phyloP scores from a whole-genome alignment of 2,329 filamentous ascomycete species.

The Elsinoe australis region DNA sequence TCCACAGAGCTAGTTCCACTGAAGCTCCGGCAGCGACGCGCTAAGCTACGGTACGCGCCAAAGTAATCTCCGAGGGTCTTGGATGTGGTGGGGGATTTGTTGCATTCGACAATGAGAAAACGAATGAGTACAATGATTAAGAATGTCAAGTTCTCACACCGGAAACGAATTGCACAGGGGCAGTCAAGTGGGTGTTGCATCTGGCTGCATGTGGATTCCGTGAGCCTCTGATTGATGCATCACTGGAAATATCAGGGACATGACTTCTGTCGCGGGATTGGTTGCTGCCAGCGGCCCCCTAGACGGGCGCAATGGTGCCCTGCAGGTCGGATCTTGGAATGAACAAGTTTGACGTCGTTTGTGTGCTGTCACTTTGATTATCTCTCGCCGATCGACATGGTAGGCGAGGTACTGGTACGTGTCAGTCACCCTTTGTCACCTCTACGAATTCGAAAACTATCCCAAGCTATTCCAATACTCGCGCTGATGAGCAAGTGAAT shows the following conservation, averaged over 20 bases:
- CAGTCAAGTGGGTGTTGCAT: constrained; percentile 9
- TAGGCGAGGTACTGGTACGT: too few species aligned
- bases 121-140: too few species aligned
- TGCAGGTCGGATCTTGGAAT: not conserved
- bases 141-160: too few species aligned
- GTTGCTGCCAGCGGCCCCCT: not conserved
- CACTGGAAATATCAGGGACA: not conserved
- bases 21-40: not conserved
- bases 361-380: constrained; percentile 5
- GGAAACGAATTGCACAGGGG: not conserved
- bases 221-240: not conserved
- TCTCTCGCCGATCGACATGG: not conserved
- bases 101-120: too few species aligned
- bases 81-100: constrained; percentile 25
- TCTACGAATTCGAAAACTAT: not conserved
- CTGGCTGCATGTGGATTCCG: not conserved
- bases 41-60: not conserved
- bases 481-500: not conserved
- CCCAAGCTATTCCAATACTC: constrained; percentile 4
- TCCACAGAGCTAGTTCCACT: not conserved
- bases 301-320: not conserved
- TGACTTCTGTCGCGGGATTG: not conserved
- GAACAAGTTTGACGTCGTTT: not conserved
- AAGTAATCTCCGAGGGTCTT: constrained; percentile 19
- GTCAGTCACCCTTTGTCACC: too few species aligned